Evolutionary conservation across 768 basidiomycete genomes (phyloP), one percentile per base, ranked within the genome.

Genomic region (Russula abietina): DNA sequence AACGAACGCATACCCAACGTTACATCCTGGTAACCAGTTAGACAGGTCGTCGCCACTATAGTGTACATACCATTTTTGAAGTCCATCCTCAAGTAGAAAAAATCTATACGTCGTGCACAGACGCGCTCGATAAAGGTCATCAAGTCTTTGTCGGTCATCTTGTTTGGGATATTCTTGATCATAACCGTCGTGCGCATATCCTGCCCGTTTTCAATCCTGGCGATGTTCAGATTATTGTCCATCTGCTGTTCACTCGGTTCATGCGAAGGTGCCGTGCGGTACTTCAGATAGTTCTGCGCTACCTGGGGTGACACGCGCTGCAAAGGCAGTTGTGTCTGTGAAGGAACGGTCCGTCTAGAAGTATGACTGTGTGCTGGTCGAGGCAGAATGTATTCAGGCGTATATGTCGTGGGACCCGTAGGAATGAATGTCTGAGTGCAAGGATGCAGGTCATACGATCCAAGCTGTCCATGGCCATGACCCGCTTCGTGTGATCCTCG

Each of bases 91-190:
- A 95, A 74, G 76, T 95, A 95, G 67, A 95, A 77, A 72, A 94
- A 93, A 74, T 94, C 93, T 64, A 90, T 88, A 59, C 79, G 79
- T 46, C 88, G 78, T n/a, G 84, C 83, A 71, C 87, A 89, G 28
- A 90, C 89, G 64, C 83, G 80, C 55, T 75, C 80, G 65, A 90
- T 90, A 69, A 83, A 92, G 43, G 74, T 73, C 62, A 85, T 77
- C 68, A 91, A 71, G 66, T 91, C 88, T 69, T 77, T 80, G 73
- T 91, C 88, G 65, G 79, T 87, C 88, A 91, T 90, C 73, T 93
- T 93, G 75, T 94, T 95, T 3, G 93, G 93, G 50, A 95, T 90
- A 70, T 95, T 95, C 75, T 93, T 92, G 65, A 91, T 84, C 89
- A 91, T 92, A 53, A 92, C 85, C 32, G 91, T 92, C 38, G 90